phyloP scores from a whole-genome alignment of 805 yeast species.

The Teunomyces atbi region DNA sequence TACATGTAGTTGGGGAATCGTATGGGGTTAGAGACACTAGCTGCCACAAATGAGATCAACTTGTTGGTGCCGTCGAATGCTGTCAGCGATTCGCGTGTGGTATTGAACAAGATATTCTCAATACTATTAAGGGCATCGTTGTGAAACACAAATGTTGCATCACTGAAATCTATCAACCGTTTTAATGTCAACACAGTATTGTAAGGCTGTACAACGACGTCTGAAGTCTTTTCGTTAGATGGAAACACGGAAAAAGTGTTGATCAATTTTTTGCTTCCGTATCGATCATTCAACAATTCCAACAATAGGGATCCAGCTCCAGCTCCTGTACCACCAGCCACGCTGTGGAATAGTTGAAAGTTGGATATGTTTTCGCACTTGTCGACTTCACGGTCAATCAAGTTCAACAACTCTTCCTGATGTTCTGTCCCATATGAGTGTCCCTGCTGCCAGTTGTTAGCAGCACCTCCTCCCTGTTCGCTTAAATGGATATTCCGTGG shows the following conservation, averaged over 20 bases:
- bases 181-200: constrained; percentile 81
- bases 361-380: constrained; percentile 87
- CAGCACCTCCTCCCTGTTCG: constrained; percentile 89
- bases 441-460: constrained; percentile 94
- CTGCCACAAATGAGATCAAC: constrained; percentile 78
- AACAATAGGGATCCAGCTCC: constrained; percentile 86
- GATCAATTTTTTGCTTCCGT: constrained; percentile 71
- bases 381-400: constrained; percentile 87
- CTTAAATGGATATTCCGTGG: constrained; percentile 79
- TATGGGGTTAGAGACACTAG: constrained; percentile 81
- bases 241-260: constrained; percentile 90
- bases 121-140: constrained; percentile 78
- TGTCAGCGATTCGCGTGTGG: constrained; percentile 27
- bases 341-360: constrained; percentile 87
- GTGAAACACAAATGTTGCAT: constrained; percentile 86
- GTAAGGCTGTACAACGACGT: constrained; percentile 98
- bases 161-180: constrained; percentile 80
- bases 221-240: constrained; percentile 70
- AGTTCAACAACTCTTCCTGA: constrained; percentile 72
- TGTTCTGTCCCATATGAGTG: constrained; percentile 68
- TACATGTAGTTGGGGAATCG: constrained; percentile 92
- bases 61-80: constrained; percentile 81
- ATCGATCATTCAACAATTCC: constrained; percentile 77
- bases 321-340: constrained; percentile 98
- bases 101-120: constrained; percentile 45